These are phyloP conservation scores for Chenopodium album DNA, from an alignment of 148 eudicot genomes.

Conservation along the genomic window DNA sequence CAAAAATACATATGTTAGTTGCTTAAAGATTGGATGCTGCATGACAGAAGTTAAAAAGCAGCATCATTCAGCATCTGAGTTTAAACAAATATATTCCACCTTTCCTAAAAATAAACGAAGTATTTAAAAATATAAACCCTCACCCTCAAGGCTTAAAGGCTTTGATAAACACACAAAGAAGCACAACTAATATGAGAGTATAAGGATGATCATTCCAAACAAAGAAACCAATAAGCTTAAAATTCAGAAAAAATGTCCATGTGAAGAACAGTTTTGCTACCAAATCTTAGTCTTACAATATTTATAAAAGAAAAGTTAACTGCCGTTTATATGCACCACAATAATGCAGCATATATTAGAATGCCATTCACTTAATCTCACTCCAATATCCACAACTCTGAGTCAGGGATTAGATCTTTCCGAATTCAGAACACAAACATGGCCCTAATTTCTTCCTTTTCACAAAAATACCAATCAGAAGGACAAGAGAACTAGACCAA, in stretches of 20 bases:
- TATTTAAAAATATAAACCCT: too few species aligned
- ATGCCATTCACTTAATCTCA: neutral
- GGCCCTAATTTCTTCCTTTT: too few species aligned
- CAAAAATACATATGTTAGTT: neutral
- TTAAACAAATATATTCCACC: neutral
- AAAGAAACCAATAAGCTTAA: constrained; percentile 1
- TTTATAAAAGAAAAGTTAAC: neutral
- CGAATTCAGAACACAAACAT: too few species aligned
- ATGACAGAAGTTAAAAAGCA: neutral
- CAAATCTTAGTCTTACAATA: neutral
- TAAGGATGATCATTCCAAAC: neutral
- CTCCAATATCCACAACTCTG: neutral
- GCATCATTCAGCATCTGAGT: neutral
- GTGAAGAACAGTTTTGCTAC: neutral
- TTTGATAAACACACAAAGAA: neutral
- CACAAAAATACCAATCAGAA: too few species aligned
- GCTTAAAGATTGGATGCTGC: constrained; percentile 3
- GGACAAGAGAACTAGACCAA: too few species aligned
- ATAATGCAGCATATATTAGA: neutral
- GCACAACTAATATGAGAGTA: neutral
- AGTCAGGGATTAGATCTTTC: neutral
- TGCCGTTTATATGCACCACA: neutral
- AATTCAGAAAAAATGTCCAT: neutral
- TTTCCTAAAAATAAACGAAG: neutral
- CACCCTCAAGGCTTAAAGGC: neutral